These are phyloP conservation scores for Microglena sp. DNA, from an alignment of 139 green algal genomes.

Conservation along the genomic window DNA sequence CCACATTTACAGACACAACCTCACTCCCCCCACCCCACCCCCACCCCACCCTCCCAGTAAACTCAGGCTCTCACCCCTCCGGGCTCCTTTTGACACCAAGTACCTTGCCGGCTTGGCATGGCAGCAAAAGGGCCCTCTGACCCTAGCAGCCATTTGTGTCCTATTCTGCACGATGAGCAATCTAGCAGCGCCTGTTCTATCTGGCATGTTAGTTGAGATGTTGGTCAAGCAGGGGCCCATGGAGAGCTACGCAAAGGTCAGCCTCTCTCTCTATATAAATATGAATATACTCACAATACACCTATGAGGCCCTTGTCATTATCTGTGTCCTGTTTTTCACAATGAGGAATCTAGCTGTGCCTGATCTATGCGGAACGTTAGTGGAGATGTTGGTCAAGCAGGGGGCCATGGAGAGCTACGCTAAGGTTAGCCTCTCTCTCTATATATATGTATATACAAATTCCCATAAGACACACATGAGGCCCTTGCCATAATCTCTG, in stretches of 20 bases:
- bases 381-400: slow-evolving; percentile 68
- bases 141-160: slow-evolving; percentile 36
- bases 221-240: slow-evolving; percentile 57
- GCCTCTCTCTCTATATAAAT: too few species aligned
- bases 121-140: slow-evolving; percentile 45
- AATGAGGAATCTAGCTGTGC: slow-evolving; percentile 67
- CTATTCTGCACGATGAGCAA: slow-evolving; percentile 70
- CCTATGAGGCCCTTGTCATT: slow-evolving; percentile 29
- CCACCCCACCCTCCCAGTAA: too few species aligned
- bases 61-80: too few species aligned
- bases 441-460: too few species aligned
- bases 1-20: too few species aligned
- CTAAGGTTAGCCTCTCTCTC: too few species aligned
- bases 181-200: slow-evolving; percentile 67
- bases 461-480: too few species aligned
- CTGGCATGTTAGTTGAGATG: slow-evolving; percentile 70
- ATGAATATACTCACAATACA: too few species aligned
- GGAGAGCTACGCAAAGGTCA: slow-evolving; percentile 41
- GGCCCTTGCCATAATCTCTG: slow-evolving; percentile 28
- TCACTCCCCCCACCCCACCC: too few species aligned
- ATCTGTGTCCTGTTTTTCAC: slow-evolving; percentile 56
- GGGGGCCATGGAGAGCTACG: slow-evolving; percentile 44
- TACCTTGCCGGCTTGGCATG: slow-evolving; percentile 52
- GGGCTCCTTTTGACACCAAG: slow-evolving; percentile 45
- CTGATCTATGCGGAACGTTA: slow-evolving; percentile 68